Evolutionary conservation across 2,329 filamentous ascomycete species (phyloP).

Genomic region (Pleoardoris graminearum): DNA sequence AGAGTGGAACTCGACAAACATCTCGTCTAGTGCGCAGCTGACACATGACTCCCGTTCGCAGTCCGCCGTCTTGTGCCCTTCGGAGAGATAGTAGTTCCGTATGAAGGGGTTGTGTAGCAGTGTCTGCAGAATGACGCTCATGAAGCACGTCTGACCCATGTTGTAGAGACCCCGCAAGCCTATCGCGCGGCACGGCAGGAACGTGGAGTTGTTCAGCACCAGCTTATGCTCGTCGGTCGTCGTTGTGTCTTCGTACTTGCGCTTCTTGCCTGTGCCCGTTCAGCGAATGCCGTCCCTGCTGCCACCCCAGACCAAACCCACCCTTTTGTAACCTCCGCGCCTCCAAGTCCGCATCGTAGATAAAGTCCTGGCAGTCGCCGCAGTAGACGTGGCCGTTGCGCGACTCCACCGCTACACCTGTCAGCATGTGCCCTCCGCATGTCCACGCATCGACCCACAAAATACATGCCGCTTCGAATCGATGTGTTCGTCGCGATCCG

Average conservation of each 20-base stretch:
- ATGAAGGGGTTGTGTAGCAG: conserved; percentile 92
- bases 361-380: conserved; percentile 78
- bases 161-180: conserved; percentile 94
- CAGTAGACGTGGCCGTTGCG: conserved; percentile 75
- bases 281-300: conserved; percentile 4
- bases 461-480: conserved; percentile 72
- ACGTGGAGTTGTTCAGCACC: conserved; percentile 75
- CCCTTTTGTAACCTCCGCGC: conserved; percentile 72
- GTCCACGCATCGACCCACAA: conserved; percentile 56
- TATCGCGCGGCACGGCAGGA: conserved; percentile 80
- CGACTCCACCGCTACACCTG: conserved; percentile 70
- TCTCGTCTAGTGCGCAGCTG: conserved; percentile 64
- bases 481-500: conserved; percentile 69
- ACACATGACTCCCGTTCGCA: conserved; percentile 65
- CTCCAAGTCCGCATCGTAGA: conserved; percentile 81
- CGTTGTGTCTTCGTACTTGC: conserved; percentile 72
- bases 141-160: conserved; percentile 97
- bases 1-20: conserved; percentile 67
- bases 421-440: conserved; percentile 20
- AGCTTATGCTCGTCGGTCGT: conserved; percentile 70
- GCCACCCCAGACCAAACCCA: conserved; percentile 43
- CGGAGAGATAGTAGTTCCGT: conserved; percentile 87
- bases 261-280: conserved; percentile 61
- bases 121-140: conserved; percentile 92
- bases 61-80: conserved; percentile 79